phyloP scores from a whole-genome alignment of 768 basidiomycete genomes.

The Mycena alexandri region DNA sequence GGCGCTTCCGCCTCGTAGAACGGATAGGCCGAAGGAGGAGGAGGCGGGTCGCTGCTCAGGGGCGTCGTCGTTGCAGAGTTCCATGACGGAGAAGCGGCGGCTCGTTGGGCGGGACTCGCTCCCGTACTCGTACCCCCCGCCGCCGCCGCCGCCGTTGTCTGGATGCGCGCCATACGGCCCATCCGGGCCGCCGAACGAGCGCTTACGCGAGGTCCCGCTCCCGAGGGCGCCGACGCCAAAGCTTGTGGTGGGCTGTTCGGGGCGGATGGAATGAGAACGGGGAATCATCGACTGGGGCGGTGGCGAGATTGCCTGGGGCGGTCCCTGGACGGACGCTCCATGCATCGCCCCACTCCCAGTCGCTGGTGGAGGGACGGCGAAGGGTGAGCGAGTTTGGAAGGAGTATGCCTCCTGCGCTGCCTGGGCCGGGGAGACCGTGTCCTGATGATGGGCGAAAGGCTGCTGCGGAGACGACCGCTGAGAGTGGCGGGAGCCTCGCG shows the following conservation, averaged over 20 bases:
- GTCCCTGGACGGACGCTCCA: conserved; percentile 71
- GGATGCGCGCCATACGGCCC: conserved; percentile 45
- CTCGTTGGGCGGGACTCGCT: conserved; percentile 83
- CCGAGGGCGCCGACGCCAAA: background rate
- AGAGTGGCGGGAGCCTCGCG: conserved; percentile 75
- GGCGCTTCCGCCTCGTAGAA: conserved; percentile 41
- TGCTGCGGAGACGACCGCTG: conserved; percentile 78
- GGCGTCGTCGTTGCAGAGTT: conserved; percentile 85
- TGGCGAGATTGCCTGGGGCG: conserved; percentile 75
- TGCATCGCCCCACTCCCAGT: conserved; percentile 33
- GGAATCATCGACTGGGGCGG: conserved; percentile 61
- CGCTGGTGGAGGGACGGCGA: conserved; percentile 69
- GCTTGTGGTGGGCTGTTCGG: conserved; percentile 39
- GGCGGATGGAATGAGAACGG: conserved; percentile 68
- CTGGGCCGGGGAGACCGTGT: conserved; percentile 54
- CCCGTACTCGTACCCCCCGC: conserved; percentile 74
- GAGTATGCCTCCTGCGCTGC: conserved; percentile 59
- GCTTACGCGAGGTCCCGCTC: conserved; percentile 59
- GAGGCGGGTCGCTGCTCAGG: conserved; percentile 51
- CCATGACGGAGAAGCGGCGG: conserved; percentile 86
- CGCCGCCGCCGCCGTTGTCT: conserved; percentile 43
- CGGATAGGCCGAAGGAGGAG: conserved; percentile 59
- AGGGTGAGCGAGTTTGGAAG: conserved; percentile 66
- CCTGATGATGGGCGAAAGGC: conserved; percentile 63
- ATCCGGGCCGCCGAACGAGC: conserved; percentile 65